Evolutionary conservation across 2,329 filamentous ascomycete species (phyloP).

Genomic region (Westerdykella ornata): DNA sequence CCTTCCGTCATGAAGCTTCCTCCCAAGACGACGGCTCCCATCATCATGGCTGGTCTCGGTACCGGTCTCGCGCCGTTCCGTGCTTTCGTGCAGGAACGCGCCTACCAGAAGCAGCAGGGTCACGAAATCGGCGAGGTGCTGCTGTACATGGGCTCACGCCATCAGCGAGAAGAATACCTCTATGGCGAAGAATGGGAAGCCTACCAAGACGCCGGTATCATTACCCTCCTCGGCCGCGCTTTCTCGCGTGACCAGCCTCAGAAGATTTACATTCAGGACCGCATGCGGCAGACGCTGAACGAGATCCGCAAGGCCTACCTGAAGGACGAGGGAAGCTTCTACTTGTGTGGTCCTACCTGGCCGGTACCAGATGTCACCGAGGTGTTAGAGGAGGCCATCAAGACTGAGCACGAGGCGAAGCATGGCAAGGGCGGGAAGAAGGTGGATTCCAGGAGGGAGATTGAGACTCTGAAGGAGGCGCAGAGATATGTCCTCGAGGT

Average conservation of each 20-base stretch:
- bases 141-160: conserved; percentile 91
- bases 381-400: conserved; percentile 88
- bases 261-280: conserved; percentile 99
- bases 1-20: conserved; percentile 99
- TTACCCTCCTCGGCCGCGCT: conserved; percentile 85
- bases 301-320: conserved; percentile 85
- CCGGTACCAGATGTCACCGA: conserved; percentile 94
- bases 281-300: conserved; percentile 80
- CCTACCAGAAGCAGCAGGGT: conserved; percentile 95
- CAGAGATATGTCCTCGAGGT: conserved; percentile 93
- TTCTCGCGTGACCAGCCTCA: conserved; percentile 95
- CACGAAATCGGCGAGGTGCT: conserved; percentile 90
- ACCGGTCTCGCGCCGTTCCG: conserved; percentile 98
- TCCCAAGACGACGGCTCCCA: conserved; percentile 72
- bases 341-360: conserved; percentile 97
- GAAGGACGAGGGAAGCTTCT: conserved; percentile 82
- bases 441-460: conserved; percentile 80
- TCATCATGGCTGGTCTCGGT: conserved; percentile 99
- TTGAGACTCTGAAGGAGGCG: conserved; percentile 95
- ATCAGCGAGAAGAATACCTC: conserved; percentile 97
- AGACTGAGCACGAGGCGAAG: conserved; percentile 59
- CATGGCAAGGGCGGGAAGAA: conserved; percentile 53
- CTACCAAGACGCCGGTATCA: conserved; percentile 89
- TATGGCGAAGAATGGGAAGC: conserved; percentile 99
- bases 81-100: conserved; percentile 95